phyloP scores from a whole-genome alignment of 768 basidiomycete genomes.

The Naganishia friedmannii region DNA sequence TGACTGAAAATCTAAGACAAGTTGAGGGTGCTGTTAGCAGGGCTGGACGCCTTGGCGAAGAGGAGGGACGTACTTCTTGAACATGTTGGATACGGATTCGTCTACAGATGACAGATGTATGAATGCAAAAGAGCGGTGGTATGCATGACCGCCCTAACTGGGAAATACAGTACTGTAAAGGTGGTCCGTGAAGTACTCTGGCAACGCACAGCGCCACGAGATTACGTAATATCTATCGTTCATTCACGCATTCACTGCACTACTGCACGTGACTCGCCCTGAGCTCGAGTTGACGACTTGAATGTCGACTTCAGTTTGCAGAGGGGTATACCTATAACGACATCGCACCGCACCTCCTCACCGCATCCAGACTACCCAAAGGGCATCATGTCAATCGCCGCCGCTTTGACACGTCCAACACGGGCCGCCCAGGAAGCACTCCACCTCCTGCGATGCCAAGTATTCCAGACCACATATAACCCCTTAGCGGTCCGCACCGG shows the following conservation, averaged over 20 bases:
- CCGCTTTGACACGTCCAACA: slow-evolving; percentile 11
- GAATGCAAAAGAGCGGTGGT: no score
- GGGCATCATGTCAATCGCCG: slow-evolving; percentile 6
- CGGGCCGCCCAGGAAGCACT: slow-evolving; percentile 27
- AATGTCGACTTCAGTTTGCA: background rate
- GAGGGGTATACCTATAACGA: background rate
- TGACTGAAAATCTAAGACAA: slow-evolving; percentile 54
- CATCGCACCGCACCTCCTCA: background rate
- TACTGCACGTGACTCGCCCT: no score
- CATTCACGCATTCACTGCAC: no score
- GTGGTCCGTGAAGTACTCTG: no score
- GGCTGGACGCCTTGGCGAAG: background rate
- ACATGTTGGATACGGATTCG: slow-evolving; percentile 45
- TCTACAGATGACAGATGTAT: no score
- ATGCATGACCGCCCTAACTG: no score
- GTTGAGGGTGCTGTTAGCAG: slow-evolving; percentile 12
- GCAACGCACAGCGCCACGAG: no score
- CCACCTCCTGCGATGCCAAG: slow-evolving; percentile 47
- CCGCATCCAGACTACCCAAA: background rate
- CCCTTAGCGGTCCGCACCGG: slow-evolving; percentile 77
- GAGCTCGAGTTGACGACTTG: no score
- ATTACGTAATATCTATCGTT: no score
- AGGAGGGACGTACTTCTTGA: slow-evolving; percentile 49
- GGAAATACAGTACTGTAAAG: no score
- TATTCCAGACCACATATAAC: slow-evolving; percentile 88